A percentile compares a stretch with the other conserved stretches of the same genome.
phyloP scores from a whole-genome alignment of 768 basidiomycete genomes.

The Tephrocybe sp. region DNA sequence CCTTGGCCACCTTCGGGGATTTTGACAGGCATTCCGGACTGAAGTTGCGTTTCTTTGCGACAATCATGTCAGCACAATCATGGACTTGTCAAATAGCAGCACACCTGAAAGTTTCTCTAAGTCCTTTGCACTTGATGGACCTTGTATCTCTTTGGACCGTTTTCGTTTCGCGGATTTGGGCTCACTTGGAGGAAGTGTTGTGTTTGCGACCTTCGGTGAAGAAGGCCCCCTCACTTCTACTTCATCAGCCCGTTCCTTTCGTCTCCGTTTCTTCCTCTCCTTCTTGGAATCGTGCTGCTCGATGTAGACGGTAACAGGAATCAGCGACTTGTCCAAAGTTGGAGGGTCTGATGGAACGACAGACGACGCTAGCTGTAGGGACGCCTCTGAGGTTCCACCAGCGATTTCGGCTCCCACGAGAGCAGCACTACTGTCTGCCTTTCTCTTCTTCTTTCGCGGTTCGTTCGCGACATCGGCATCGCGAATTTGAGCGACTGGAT shows the following conservation, averaged over 20 bases:
- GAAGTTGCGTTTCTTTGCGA: neutral
- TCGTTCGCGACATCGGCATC: neutral
- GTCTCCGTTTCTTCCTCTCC: neutral
- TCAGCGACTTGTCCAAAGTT: neutral
- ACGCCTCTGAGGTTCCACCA: neutral
- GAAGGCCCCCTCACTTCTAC: neutral
- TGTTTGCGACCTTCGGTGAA: neutral
- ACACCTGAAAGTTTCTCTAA: neutral
- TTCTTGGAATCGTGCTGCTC: neutral
- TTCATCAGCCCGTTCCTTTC: neutral
- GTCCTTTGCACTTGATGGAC: neutral
- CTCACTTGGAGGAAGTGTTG: neutral
- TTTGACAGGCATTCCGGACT: too few species aligned
- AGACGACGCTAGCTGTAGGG: neutral
- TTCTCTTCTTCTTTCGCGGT: conserved; percentile 16
- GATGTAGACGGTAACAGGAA: neutral
- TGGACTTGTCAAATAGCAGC: too few species aligned
- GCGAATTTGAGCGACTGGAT: neutral
- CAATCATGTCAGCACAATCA: too few species aligned
- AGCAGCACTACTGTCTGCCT: neutral
- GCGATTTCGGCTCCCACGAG: neutral
- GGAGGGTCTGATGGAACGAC: neutral
- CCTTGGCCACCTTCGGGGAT: too few species aligned
- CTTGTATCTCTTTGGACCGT: neutral
- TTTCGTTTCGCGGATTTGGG: neutral